Base-by-base conservation (phyloP, 345 rosid species). In the Populus pruinosa region DNA sequence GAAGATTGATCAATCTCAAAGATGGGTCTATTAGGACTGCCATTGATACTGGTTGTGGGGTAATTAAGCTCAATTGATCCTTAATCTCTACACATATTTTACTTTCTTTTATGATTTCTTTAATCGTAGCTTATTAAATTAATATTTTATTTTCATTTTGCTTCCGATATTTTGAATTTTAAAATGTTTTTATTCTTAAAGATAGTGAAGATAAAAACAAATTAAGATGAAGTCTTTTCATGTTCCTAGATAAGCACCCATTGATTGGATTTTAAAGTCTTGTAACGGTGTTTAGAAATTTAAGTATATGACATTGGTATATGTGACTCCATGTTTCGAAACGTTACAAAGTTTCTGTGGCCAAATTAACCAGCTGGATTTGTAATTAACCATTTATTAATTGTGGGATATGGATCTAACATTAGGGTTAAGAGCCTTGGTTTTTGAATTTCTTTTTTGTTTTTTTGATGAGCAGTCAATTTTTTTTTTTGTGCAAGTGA, bases 31-130 rank as follows among this genome's bases (percentile, higher is more conserved):
- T 82, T 70, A 69, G 84, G 73, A 78, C 84, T 49, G 82, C 84
- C 79, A 72, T 82, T 63, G 84, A 82, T 35, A 78, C 84, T n/a
- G 84, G 82, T 1, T 78, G 84, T 31, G 84, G 84, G 82, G 81
- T 82, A 70, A 77, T 64, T 16, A 3, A 61, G 44, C 35, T 56
- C 39, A 27, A 27, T 41, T 41, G 10, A 56, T 1, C 33, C 43
- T 49, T 70, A 18, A 39, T 67, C 16, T 39, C 10, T 4, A 44
- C 4, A 43, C 47, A 43, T 43, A 43, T 10, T 43, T 13, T 43
- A 43, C 36, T 25, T 7, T 7, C n/a, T 50, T 47, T 43, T 43
- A 2, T 43, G 4, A 43, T 62, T 2, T n/a, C 29, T 62, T 23
- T 62, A 21, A 5, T 62, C 29, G 23, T 62, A 11, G 47, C 14